Evolutionary conservation across 1,139 yeast genomes (phyloP).

Genomic region (Diutina siamensis): DNA sequence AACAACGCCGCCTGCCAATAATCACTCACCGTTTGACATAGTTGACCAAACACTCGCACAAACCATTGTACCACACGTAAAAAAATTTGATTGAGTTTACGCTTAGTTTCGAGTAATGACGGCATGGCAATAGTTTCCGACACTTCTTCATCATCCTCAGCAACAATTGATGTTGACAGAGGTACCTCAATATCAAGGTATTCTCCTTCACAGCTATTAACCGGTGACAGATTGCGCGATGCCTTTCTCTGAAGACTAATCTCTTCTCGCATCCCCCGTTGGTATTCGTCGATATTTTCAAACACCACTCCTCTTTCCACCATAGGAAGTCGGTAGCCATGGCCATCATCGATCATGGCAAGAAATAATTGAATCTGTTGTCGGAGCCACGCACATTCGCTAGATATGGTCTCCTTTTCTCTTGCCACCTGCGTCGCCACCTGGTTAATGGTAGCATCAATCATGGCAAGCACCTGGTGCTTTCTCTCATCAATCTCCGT

Average conservation of each 20-base stretch:
- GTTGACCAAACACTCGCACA: constrained; percentile 20
- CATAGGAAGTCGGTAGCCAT: constrained; percentile 17
- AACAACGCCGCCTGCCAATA: constrained; percentile 21
- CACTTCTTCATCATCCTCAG: not conserved
- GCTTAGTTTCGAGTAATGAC: constrained; percentile 22
- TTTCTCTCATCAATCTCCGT: constrained; percentile 25
- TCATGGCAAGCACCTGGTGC: constrained; percentile 26
- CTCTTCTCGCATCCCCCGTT: constrained; percentile 22
- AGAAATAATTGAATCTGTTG: constrained; percentile 31
- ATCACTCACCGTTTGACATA: constrained; percentile 17
- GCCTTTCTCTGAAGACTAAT: constrained; percentile 16
- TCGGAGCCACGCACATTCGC: constrained; percentile 38
- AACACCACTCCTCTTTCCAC: constrained; percentile 25
- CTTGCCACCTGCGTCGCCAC: constrained; percentile 23
- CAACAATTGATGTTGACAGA: constrained; percentile 8
- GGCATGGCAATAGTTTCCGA: not conserved
- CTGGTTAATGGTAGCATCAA: constrained; percentile 28
- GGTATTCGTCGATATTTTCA: constrained; percentile 17
- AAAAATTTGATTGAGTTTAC: constrained; percentile 24
- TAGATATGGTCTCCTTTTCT: constrained; percentile 28
- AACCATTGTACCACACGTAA: constrained; percentile 23
- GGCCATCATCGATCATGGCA: constrained; percentile 31
- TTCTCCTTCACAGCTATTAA: constrained; percentile 6
- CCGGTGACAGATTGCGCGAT: constrained; percentile 17
- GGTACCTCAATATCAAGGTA: constrained; percentile 13